A percentile compares a stretch with the other conserved stretches of the same genome.
phyloP scores from a whole-genome alignment of 2,329 filamentous ascomycete genomes.

The Epichloe aotearoae region DNA sequence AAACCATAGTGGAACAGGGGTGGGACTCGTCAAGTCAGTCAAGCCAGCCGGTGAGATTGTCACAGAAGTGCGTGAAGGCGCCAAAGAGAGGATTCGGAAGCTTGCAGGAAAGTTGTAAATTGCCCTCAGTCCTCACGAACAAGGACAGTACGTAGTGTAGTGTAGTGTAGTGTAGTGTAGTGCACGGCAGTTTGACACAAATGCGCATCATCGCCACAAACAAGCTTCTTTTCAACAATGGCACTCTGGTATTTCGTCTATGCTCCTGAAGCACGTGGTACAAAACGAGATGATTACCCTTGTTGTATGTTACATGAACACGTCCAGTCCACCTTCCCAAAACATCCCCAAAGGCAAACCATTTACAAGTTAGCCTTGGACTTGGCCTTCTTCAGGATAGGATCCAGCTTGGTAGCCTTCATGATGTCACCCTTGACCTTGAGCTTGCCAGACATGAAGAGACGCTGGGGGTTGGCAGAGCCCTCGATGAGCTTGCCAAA shows the following conservation, averaged over 20 bases:
- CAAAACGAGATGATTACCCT: neutral
- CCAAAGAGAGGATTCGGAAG: conserved; percentile 20
- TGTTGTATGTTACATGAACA: conserved; percentile 3
- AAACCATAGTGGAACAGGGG: conserved; percentile 24
- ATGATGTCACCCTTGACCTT: conserved; percentile 98
- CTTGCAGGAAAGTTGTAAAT: conserved; percentile 9
- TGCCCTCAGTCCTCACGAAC: too few species aligned
- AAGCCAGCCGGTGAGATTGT: conserved; percentile 31
- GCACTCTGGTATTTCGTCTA: conserved; percentile 7
- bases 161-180: too few species aligned
- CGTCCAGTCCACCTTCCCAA: neutral
- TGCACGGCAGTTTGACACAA: too few species aligned
- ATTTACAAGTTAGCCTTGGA: conserved; percentile 68
- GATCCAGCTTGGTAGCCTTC: conserved; percentile 96
- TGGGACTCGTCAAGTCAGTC: conserved; percentile 30
- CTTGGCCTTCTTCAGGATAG: conserved; percentile 79
- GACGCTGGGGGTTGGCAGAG: conserved; percentile 78
- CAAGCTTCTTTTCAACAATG: neutral
- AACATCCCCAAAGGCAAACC: neutral
- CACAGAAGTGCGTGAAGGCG: conserved; percentile 24
- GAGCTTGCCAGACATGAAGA: conserved; percentile 97
- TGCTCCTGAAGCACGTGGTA: conserved; percentile 6
- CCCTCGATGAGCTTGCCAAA: conserved; percentile 73
- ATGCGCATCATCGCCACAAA: neutral
- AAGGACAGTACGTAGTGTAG: too few species aligned